Base-by-base conservation (phyloP, 371 early-diverging fungal species). In the Chytridium lagenaria region DNA sequence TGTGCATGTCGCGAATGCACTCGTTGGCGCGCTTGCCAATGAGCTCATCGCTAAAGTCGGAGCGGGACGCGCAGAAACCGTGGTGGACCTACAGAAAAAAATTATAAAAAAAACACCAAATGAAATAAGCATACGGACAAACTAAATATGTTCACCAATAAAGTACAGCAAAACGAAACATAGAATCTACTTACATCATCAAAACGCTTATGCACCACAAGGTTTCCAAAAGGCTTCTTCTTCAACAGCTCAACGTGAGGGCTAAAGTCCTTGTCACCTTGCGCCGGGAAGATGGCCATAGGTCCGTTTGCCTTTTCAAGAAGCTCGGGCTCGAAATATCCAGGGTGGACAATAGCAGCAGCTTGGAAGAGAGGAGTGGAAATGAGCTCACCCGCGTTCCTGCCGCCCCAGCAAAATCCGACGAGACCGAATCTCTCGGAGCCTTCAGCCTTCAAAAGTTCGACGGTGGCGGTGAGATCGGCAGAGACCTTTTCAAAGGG, bases 1-100 rank as follows among this genome's bases (percentile, higher is more conserved):
- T 75, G 52, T 75, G 73, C 50, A 85, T 85, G 49, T 85, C 70
- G 52, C 82, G 76, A 30, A 89, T 83, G 16, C 84, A 88, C 73
- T 88, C 87, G 51, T 78, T 84, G 12, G 84, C 85, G 65, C 88
- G 70, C 75, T 88, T 80, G 12, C 71, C 81, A 71, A 83, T 83
- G 10, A 81, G 52, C 69, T 82, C 81, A 33, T 90, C 78, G 1
- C 69, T 52, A 79, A 80, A 92, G 75, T 91, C 86, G 50, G 89
- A 89, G 69, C 92, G 85, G 51, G 91, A 84, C 63, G 88, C 90
- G 76, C 87, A 87, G 81, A 91, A 92, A 37, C 91, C 92, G 59
- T 92, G 92, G 71, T n/a, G n/a, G n/a, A n/a, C n/a, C n/a, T n/a
- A n/a, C n/a, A n/a, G n/a, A n/a, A n/a, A n/a, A n/a, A n/a, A n/a